Evolutionary conservation across 1,139 yeast species (phyloP).

Genomic region (Diutina neorugosa): DNA sequence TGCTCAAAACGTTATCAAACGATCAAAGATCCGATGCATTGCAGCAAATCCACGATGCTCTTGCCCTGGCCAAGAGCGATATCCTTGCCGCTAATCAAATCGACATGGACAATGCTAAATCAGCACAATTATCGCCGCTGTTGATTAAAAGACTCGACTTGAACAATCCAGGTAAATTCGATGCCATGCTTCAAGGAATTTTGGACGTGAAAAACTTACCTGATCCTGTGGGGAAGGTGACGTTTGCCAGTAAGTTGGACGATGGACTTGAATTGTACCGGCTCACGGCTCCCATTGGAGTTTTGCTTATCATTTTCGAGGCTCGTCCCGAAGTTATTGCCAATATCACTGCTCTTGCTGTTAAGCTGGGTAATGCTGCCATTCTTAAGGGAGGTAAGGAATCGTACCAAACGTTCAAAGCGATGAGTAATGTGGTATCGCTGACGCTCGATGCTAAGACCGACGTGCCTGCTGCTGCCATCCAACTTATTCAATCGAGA

Average conservation of each 20-base stretch:
- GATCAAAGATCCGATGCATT: constrained; percentile 67
- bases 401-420: constrained; percentile 69
- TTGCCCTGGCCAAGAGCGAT: constrained; percentile 41
- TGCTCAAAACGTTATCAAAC: constrained; percentile 64
- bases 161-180: constrained; percentile 73
- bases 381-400: constrained; percentile 97
- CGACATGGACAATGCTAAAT: constrained; percentile 63
- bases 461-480: constrained; percentile 64
- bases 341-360: constrained; percentile 87
- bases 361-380: constrained; percentile 93
- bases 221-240: constrained; percentile 83
- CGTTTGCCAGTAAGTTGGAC: constrained; percentile 74
- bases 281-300: constrained; percentile 91
- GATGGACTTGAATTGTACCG: constrained; percentile 74
- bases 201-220: constrained; percentile 78
- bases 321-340: constrained; percentile 98
- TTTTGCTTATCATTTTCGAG: constrained; percentile 83
- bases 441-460: constrained; percentile 44
- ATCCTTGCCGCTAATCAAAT: constrained; percentile 61
- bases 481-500: constrained; percentile 80
- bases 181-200: constrained; percentile 88
- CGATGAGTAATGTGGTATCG: constrained; percentile 65
- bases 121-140: constrained; percentile 48
- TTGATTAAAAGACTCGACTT: constrained; percentile 77
- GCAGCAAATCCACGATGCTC: constrained; percentile 55